Conservation (phyloP, 1,284 basidiomycete genomes). For the Moesziomyces sp. region DNA sequence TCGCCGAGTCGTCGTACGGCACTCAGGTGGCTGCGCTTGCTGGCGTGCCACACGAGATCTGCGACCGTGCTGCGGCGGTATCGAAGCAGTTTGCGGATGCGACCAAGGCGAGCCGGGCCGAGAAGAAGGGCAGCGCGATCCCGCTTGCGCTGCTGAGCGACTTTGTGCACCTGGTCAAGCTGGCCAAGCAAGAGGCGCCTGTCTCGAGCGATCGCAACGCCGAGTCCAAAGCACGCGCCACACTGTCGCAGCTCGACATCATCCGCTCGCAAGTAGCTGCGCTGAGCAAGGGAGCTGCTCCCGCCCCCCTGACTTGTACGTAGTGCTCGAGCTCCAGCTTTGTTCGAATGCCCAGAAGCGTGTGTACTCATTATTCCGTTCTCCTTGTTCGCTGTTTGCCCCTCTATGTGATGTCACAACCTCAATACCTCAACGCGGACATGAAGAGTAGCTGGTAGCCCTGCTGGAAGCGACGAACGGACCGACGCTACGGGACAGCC, state of each 20-base stretch:
- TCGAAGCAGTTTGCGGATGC: conserved; percentile 59
- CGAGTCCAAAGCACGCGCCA: conserved; percentile 27
- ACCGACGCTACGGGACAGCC: conserved; percentile 1
- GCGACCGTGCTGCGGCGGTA: conserved; percentile 60
- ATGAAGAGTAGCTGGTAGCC: conserved; percentile 8
- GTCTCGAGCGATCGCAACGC: conserved; percentile 25
- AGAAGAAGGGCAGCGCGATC: conserved; percentile 54
- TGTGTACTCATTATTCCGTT: background rate
- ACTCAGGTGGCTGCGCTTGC: conserved; percentile 66
- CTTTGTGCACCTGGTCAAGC: conserved; percentile 62
- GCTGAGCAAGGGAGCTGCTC: conserved; percentile 13
- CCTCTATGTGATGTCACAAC: background rate
- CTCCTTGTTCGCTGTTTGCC: conserved; percentile 1
- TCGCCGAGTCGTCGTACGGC: conserved; percentile 88
- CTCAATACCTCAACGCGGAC: background rate
- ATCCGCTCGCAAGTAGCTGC: conserved; percentile 51
- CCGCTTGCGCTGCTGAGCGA: conserved; percentile 60
- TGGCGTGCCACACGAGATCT: conserved; percentile 62
- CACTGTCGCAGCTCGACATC: conserved; percentile 52
- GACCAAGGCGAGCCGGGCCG: conserved; percentile 51
- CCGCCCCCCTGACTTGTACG: conserved; percentile 37
- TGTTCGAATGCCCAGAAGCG: conserved; percentile 4
- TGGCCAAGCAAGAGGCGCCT: conserved; percentile 22
- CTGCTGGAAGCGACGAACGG: background rate
- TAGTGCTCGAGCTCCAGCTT: conserved; percentile 17